Conservation (phyloP, 768 basidiomycete genomes). For the Pisolithus sp. region DNA sequence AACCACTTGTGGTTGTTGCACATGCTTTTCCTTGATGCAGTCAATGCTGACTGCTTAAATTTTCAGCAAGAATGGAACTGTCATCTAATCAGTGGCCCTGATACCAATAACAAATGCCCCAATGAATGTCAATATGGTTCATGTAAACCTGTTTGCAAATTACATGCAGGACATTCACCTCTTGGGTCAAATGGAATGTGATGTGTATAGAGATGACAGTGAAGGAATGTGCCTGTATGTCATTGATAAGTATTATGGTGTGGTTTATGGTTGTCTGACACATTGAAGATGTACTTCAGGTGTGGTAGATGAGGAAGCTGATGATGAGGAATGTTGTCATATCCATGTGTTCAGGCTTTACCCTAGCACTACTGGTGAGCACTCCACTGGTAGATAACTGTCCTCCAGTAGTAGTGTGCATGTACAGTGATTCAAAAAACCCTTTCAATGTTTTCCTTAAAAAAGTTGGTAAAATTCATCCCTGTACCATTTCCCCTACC, state of each 20-base stretch:
- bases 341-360: no score
- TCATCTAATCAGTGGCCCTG: neutral
- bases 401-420: no score
- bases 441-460: no score
- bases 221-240: slow-evolving; percentile 11
- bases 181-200: slow-evolving; percentile 9
- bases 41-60: neutral
- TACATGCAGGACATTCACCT: slow-evolving; percentile 5
- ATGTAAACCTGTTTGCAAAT: neutral
- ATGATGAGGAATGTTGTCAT: slow-evolving; percentile 5
- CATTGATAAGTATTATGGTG: slow-evolving; percentile 12
- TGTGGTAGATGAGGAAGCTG: neutral
- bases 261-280: neutral
- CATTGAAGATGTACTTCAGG: neutral
- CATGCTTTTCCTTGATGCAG: neutral
- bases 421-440: no score
- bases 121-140: neutral
- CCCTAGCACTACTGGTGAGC: no score
- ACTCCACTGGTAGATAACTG: no score
- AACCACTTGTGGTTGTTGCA: slow-evolving; percentile 9
- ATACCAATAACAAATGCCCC: slow-evolving; percentile 8
- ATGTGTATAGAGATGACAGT: slow-evolving; percentile 10
- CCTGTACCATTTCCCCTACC: no score
- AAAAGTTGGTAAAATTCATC: no score
- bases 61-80: slow-evolving; percentile 1